phyloP scores from a whole-genome alignment of 805 yeast species.

The Starmera dryadoides region DNA sequence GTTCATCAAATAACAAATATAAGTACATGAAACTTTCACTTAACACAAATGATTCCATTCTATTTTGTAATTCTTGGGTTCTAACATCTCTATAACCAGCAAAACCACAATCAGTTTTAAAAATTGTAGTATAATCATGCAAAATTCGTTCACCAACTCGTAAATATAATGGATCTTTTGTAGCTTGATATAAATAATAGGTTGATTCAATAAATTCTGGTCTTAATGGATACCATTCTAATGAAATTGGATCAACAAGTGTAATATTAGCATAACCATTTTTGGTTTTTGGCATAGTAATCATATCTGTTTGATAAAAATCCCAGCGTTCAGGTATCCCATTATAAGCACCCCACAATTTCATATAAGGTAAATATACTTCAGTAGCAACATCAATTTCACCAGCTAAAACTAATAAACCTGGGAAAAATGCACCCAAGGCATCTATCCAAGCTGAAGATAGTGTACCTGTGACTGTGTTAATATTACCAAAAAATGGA shows the following conservation, averaged over 20 bases:
- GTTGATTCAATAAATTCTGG: slow-evolving; percentile 92
- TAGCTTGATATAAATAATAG: slow-evolving; percentile 75
- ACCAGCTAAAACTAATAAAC: slow-evolving; percentile 74
- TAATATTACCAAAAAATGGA: slow-evolving; percentile 52
- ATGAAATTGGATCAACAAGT: slow-evolving; percentile 33
- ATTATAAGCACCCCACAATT: slow-evolving; percentile 74
- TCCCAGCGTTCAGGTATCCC: slow-evolving; percentile 90
- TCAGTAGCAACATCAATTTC: slow-evolving; percentile 57
- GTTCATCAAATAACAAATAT: slow-evolving; percentile 69
- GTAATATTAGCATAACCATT: slow-evolving; percentile 3
- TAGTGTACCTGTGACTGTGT: slow-evolving; percentile 41
- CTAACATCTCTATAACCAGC: slow-evolving; percentile 67
- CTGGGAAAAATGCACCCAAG: slow-evolving; percentile 84
- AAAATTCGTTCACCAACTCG: slow-evolving; percentile 66
- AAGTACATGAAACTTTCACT: slow-evolving; percentile 85
- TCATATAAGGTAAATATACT: slow-evolving; percentile 55
- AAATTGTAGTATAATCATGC: slow-evolving; percentile 43
- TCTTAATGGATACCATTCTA: slow-evolving; percentile 89
- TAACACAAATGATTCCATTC: slow-evolving; percentile 89
- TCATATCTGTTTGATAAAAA: slow-evolving; percentile 13
- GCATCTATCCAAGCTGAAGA: slow-evolving; percentile 75
- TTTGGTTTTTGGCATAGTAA: background rate
- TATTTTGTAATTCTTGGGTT: slow-evolving; percentile 55
- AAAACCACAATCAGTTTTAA: slow-evolving; percentile 68
- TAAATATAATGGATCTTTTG: slow-evolving; percentile 77